phyloP scores from a whole-genome alignment of 768 basidiomycete genomes.

The Pholiota molesta region DNA sequence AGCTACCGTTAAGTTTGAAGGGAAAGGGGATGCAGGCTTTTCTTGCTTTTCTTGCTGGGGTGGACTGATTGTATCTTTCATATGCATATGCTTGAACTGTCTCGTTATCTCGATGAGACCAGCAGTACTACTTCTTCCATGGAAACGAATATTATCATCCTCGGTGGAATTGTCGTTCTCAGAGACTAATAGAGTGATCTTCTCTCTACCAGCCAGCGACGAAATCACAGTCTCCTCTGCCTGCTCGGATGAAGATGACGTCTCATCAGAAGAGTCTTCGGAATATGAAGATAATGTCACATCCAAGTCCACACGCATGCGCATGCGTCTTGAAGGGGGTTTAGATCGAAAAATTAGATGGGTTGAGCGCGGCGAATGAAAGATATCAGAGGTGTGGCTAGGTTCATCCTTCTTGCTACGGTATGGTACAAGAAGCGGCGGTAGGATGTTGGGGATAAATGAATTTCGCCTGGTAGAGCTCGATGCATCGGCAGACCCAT shows the following conservation, averaged over 20 bases:
- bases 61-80: constrained; percentile 35
- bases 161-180: constrained; percentile 29
- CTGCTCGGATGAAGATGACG: constrained; percentile 31
- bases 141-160: constrained; percentile 54
- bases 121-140: constrained; percentile 63
- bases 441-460: constrained; percentile 8
- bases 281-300: constrained; percentile 22
- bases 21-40: constrained; percentile 12
- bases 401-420: constrained; percentile 10
- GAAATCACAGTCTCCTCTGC: constrained; percentile 37
- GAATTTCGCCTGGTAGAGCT: constrained; percentile 8
- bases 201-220: constrained; percentile 36
- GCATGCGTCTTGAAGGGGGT: constrained; percentile 18
- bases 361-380: constrained; percentile 25
- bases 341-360: constrained; percentile 33
- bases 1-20: constrained; percentile 24
- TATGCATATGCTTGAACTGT: constrained; percentile 53
- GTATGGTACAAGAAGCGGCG: constrained; percentile 18
- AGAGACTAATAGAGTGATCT: constrained; percentile 37
- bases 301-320: constrained; percentile 15
- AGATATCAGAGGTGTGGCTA: constrained; percentile 2
- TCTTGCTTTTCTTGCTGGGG: constrained; percentile 9
- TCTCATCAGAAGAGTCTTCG: constrained; percentile 25
- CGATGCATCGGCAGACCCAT: constrained; percentile 8
- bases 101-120: constrained; percentile 57